Evolutionary conservation across 768 basidiomycete species (phyloP).

Genomic region (Pleurotus giganteus): DNA sequence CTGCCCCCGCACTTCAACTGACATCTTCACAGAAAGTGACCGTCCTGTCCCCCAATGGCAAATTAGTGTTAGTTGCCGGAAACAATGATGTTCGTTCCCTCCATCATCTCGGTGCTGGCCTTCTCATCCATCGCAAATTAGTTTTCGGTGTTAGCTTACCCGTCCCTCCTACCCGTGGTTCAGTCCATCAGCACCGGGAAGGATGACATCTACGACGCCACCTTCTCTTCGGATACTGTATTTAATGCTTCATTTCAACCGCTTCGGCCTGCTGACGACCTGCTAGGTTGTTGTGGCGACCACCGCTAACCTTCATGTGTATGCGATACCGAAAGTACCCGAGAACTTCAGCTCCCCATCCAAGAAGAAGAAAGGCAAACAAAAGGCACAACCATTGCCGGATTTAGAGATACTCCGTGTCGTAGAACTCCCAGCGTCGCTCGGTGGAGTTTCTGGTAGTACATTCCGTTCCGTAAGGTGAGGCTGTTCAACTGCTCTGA

Average conservation of each 20-base stretch:
- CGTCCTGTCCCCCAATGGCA: slow-evolving; percentile 67
- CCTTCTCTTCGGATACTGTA: slow-evolving; percentile 71
- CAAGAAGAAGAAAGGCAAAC: slow-evolving; percentile 43
- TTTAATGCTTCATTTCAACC: slow-evolving; percentile 16
- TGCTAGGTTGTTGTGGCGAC: slow-evolving; percentile 65
- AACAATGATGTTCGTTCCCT: slow-evolving; percentile 56
- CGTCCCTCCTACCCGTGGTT: slow-evolving; percentile 49
- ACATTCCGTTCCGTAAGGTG: slow-evolving; percentile 69
- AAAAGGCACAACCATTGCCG: slow-evolving; percentile 30
- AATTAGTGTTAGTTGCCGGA: slow-evolving; percentile 69
- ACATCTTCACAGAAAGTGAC: slow-evolving; percentile 76
- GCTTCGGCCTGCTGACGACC: not conserved
- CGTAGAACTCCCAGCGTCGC: slow-evolving; percentile 51
- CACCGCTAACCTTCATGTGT: slow-evolving; percentile 62
- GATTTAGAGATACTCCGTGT: slow-evolving; percentile 44
- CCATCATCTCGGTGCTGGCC: slow-evolving; percentile 8
- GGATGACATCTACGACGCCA: slow-evolving; percentile 79
- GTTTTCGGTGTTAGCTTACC: slow-evolving; percentile 68
- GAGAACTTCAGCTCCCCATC: slow-evolving; percentile 15
- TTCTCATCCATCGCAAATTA: slow-evolving; percentile 24
- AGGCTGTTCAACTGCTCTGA: slow-evolving; percentile 9
- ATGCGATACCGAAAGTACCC: slow-evolving; percentile 43
- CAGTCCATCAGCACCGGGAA: slow-evolving; percentile 56
- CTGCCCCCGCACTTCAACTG: slow-evolving; percentile 9
- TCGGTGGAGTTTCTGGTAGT: slow-evolving; percentile 43